Conservation (phyloP, 306 rosid genomes). For the Leucaena leucocephala region DNA sequence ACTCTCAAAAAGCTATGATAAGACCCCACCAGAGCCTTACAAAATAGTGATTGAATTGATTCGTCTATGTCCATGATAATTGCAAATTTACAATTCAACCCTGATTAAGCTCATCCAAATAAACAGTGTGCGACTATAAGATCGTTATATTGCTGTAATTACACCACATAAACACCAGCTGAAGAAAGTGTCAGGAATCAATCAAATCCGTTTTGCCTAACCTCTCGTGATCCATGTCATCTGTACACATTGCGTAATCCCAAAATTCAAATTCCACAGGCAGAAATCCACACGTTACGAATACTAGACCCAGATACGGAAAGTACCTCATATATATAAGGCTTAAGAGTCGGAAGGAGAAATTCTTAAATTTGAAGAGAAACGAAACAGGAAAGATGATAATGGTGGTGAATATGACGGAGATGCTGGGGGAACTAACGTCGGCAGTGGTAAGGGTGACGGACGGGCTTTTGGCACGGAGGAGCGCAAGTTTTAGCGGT, state of each 20-base stretch:
- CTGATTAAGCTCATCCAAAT: slow-evolving; percentile 22
- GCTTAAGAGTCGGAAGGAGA: slow-evolving; percentile 4
- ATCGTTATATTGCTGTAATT: slow-evolving; percentile 13
- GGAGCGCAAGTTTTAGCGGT: slow-evolving; percentile 24
- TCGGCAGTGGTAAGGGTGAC: slow-evolving; percentile 48
- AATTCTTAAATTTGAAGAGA: background rate
- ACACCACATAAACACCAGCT: slow-evolving; percentile 8
- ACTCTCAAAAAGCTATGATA: slow-evolving; percentile 25
- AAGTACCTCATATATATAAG: slow-evolving; percentile 24
- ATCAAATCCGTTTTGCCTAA: slow-evolving; percentile 32
- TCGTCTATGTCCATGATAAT: slow-evolving; percentile 23
- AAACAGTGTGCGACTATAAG: slow-evolving; percentile 23
- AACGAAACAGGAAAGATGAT: slow-evolving; percentile 52
- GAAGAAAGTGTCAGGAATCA: slow-evolving; percentile 32
- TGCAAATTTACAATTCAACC: slow-evolving; percentile 28
- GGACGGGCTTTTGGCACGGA: slow-evolving; percentile 43
- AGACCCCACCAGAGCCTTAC: slow-evolving; percentile 24
- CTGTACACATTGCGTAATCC: slow-evolving; percentile 2
- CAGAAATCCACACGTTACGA: slow-evolving; percentile 27
- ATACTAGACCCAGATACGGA: slow-evolving; percentile 28
- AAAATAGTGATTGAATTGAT: slow-evolving; percentile 23
- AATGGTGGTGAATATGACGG: slow-evolving; percentile 57
- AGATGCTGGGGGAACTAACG: slow-evolving; percentile 59
- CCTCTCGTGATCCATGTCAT: slow-evolving; percentile 10
- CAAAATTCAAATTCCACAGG: slow-evolving; percentile 7